Base-by-base conservation (phyloP, 2,329 filamentous ascomycete species). In the Pleoardoris graminearum region DNA sequence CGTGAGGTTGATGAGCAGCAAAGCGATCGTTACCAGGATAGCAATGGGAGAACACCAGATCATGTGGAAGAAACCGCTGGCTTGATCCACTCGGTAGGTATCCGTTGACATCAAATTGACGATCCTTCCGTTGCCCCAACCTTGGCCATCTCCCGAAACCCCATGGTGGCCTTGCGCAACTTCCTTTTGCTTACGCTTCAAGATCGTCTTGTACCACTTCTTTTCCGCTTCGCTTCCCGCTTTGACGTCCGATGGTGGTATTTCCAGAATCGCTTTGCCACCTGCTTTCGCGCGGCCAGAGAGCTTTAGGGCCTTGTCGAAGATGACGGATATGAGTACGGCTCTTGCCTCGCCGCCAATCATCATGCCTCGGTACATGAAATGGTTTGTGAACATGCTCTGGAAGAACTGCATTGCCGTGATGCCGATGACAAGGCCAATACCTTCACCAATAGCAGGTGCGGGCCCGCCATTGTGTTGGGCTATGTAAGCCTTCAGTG, bases 41-140 rank as follows among this genome's bases (percentile, higher is more conserved):
- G 87, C 80, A 33, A 97, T 77, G 0, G 93, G 92, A 0, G 90
- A 85, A 1, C 90, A 90, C 94, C 94, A 99, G 19, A 89, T 79
- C 77, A 97, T 83, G 71, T 99, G 94, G 74, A 97, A 93, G 72
- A 97, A 82, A 36, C 90, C 91, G 33, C 84, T 90, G 1, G 91
- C 91, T 68, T 91, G 88, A 65, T 97, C 92, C 54, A 99, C 81
- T 60, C 93, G 90, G 73, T 96, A 95, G 0, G 92, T 95, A 69
- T 97, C 93, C 38, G 94, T 91, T 55, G 90, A 93, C 92, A 97
- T 97, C 62, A 97, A 70, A 61, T 95, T 96, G 68, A 94, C 85
- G 47, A 97, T 90, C 57, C 91, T 85, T 19, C 94, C 94, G 65
- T 97, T 97, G 51, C 87, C 87, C 93, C 93, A 97, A 21, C 93